Percentiles rank a stretch among this genome's conserved stretches.
Evolutionary conservation across 495 filamentous ascomycete genomes (phyloP).

Genomic region (Clavariopsis aquatica): DNA sequence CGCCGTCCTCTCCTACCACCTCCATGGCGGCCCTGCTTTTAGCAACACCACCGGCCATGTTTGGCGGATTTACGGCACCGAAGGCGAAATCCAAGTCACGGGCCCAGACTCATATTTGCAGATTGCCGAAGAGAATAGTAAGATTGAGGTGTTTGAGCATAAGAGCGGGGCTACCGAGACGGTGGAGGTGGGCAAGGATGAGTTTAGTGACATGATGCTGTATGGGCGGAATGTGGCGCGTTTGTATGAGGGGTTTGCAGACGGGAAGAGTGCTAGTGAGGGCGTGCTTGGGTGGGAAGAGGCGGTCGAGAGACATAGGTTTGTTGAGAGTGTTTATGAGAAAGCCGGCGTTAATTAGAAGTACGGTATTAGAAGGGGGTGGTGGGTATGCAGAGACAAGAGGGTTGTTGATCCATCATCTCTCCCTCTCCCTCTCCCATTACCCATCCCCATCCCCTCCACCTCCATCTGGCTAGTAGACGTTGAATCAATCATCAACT

Average conservation of each 20-base stretch:
- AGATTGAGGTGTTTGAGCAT: slow-evolving; percentile 50
- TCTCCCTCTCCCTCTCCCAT: too few relatives aligned
- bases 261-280: slow-evolving; percentile 41
- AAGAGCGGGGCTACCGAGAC: slow-evolving; percentile 42
- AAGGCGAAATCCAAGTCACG: slow-evolving; percentile 57
- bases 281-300: slow-evolving; percentile 47
- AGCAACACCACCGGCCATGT: slow-evolving; percentile 50
- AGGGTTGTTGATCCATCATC: too few relatives aligned
- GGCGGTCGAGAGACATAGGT: slow-evolving; percentile 47
- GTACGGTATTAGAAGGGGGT: not conserved
- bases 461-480: too few relatives aligned
- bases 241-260: slow-evolving; percentile 55
- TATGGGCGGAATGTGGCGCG: slow-evolving; percentile 50
- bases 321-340: slow-evolving; percentile 37
- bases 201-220: slow-evolving; percentile 40
- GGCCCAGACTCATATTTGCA: slow-evolving; percentile 45
- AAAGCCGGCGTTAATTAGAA: slow-evolving; percentile 14
- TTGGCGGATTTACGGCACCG: slow-evolving; percentile 59
- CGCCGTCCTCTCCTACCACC: slow-evolving; percentile 46
- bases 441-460: too few relatives aligned
- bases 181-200: slow-evolving; percentile 49
- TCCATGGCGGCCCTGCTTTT: slow-evolving; percentile 55
- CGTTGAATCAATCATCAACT: too few relatives aligned
- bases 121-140: slow-evolving; percentile 42
- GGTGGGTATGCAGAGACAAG: too few relatives aligned